phyloP scores from a whole-genome alignment of 352 stramenopile species.

The Pythium coloratum region DNA sequence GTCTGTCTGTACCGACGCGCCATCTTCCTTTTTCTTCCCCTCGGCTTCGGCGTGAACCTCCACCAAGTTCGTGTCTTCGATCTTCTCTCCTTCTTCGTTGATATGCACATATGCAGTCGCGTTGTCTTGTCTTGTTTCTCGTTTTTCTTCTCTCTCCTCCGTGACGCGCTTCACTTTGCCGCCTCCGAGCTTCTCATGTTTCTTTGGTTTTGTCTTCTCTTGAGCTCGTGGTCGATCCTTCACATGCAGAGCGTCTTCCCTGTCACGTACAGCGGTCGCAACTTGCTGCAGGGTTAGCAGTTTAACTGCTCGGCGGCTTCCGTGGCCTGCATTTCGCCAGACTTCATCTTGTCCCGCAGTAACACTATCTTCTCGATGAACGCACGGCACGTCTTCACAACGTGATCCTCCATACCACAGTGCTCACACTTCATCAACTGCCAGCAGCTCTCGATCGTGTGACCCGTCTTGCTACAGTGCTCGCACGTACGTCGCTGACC shows the following conservation, averaged over 20 bases:
- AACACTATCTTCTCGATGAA: constrained; percentile 10
- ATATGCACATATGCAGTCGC: not conserved
- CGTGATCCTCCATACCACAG: not conserved
- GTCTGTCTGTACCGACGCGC: not conserved
- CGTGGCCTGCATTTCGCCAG: not conserved
- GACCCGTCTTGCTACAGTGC: constrained; percentile 9
- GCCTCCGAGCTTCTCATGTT: no score
- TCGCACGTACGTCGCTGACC: constrained; percentile 4
- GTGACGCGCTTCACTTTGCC: not conserved
- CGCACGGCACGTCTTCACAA: not conserved
- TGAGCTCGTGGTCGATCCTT: not conserved
- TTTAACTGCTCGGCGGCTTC: constrained; percentile 17
- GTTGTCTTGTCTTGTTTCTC: constrained; percentile 12
- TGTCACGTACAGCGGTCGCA: constrained; percentile 22
- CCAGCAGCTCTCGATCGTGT: constrained; percentile 12
- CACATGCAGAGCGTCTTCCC: not conserved
- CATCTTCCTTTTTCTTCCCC: constrained; percentile 3
- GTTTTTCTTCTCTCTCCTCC: not conserved
- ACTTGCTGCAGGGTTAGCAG: constrained; percentile 15
- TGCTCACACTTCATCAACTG: constrained; percentile 3
- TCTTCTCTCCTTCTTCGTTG: not conserved
- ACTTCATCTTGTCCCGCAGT: not conserved
- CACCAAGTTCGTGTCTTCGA: not conserved
- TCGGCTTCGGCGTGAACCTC: not conserved
- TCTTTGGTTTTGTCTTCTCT: not conserved